Conservation (phyloP, 768 basidiomycete genomes). For the Mycena chlorophos region DNA sequence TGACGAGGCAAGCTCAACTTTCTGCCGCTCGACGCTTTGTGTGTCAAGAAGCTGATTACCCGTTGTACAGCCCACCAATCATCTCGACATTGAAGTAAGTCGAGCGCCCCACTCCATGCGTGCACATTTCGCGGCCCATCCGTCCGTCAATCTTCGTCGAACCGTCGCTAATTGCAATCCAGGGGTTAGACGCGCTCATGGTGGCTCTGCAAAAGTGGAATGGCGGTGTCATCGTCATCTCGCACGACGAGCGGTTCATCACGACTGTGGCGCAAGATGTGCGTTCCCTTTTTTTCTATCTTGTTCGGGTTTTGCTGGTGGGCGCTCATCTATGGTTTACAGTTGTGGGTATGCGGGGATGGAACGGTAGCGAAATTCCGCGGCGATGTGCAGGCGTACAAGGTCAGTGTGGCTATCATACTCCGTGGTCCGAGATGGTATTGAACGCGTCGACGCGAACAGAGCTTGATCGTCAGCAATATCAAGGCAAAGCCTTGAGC, state of each 20-base stretch:
- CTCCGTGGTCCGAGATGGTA: background rate
- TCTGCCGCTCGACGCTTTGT: too few relatives aligned
- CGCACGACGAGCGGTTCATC: constrained; percentile 95
- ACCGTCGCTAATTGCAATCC: constrained; percentile 18
- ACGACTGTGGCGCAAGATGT: constrained; percentile 87
- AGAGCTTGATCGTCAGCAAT: constrained; percentile 29
- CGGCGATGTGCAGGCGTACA: constrained; percentile 91
- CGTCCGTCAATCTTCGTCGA: constrained; percentile 14
- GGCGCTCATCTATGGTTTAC: constrained; percentile 11
- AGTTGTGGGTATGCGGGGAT: constrained; percentile 95
- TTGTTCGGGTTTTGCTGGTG: constrained; percentile 1
- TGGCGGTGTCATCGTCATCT: constrained; percentile 90
- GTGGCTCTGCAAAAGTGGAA: constrained; percentile 76
- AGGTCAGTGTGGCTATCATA: constrained; percentile 47
- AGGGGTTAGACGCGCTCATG: constrained; percentile 97
- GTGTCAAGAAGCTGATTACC: constrained; percentile 11
- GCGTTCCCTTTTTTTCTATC: constrained; percentile 20
- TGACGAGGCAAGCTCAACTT: constrained; percentile 71
- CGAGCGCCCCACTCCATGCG: background rate
- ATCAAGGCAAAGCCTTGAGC: constrained; percentile 26
- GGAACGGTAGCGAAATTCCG: constrained; percentile 78
- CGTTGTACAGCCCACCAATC: constrained; percentile 76
- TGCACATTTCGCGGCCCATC: background rate
- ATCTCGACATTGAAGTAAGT: constrained; percentile 86
- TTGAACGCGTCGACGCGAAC: background rate